Base-by-base conservation (phyloP, 805 yeast species). In the Starmerella sirachaensis region DNA sequence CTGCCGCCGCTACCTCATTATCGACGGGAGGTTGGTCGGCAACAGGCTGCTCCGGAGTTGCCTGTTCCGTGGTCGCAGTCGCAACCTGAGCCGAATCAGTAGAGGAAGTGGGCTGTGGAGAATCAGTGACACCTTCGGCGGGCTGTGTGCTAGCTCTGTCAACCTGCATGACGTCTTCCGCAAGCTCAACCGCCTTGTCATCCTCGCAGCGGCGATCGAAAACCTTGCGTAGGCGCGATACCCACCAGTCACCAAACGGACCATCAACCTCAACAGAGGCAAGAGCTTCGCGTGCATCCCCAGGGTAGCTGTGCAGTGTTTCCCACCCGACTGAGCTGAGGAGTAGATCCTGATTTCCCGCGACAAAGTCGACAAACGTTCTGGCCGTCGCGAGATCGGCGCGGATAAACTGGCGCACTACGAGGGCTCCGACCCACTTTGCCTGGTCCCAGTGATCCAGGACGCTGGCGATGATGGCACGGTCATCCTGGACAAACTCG, bases 361-460 rank as follows among this genome's bases (percentile, higher is more conserved):
- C 63, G 5, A 74, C 53, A 42, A 63, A 64, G 28, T 63, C 54
- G 24, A 74, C 54, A 27, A 72, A 53, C n/a, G 68, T 56, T 16
- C 48, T 47, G 2, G 68, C 54, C 5, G 60, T 47, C 3, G 77
- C 49, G 17, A 76, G 54, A 2, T 63, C 68, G 35, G 62, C 62
- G 18, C 63, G 60, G 37, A 65, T 62, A 42, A 78, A 60, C 36
- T 69, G 65, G 44, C 72, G 75, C 28, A 73, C 55, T 9, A 78
- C 69, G 41, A 77, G 60, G 39, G 64, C 71, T 1, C 81, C 91
- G 37, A 73, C 71, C 51, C 76, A 70, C 1, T 80, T 77, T 41
- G 76, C 74, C 31, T 64, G 61, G 40, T 67, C 66, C 91, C 93
- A 80, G 51, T 69, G 73, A 32, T 70, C 61, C 26, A 80, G 51